Evolutionary conservation across 441 rosid genomes (phyloP), one percentile per base, ranked within the genome.

Genomic region (Eutrema salsugineum): DNA sequence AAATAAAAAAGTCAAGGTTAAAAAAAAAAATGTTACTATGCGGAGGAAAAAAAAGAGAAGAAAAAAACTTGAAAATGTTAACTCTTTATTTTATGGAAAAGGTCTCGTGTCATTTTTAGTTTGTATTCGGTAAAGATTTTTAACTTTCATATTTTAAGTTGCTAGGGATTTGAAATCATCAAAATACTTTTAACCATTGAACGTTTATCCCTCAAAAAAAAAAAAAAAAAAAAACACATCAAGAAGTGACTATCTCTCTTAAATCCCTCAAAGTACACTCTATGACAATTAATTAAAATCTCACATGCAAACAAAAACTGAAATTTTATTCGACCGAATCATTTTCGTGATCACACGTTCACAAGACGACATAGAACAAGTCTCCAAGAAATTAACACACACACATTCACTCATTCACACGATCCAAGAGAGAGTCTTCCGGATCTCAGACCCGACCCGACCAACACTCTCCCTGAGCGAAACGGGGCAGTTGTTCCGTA

Each of bases 401-500:
- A 22, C 32, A 17, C 30, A 73, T 20, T 54, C 40, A 56, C 20
- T 44, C 33, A 19, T 5, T 68, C 73, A 70, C 10, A 70, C 66
- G 40, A 70, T 38, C 73, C 73, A 70, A 58, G 66, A 70, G 27
- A 70, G 57, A 59, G 73, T 28, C 42, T 70, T 59, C 9, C 74
- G 66, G 67, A 60, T 70, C 66, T 70, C 64, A 33, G 66, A 72
- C 49, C 70, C 59, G 59, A 66, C 61, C 27, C 61, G 72, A 38
- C 40, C 51, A 33, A 33, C 40, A n/a, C 48, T 58, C 49, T 66
- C 66, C 15, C 19, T 17, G 11, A 54, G 48, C 10, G 33, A 15
- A 11, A 58, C 48, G n/a, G 76, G 68, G 53, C 96, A 91, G 44
- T 63, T 15, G 53, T 82, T 83, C 81, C 91, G 56, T 19, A 83